Conservation (phyloP, 2,329 filamentous ascomycete genomes). For the Microsporum audouinii region DNA sequence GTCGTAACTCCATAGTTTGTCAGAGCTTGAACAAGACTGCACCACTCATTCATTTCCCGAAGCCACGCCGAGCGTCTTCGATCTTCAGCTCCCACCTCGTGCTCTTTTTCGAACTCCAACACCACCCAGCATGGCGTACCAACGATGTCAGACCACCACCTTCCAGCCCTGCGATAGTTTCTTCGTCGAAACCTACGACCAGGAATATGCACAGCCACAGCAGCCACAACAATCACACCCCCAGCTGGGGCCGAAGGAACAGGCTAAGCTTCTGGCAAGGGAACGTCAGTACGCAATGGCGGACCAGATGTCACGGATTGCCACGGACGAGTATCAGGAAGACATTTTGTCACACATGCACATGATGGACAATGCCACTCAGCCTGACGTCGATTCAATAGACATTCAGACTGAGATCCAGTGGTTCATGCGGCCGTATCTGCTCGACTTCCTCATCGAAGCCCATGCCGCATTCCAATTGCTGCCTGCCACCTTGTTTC, state of each 20-base stretch:
- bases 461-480: conserved; percentile 91
- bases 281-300: conserved; percentile 80
- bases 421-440: conserved; percentile 98
- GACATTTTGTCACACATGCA: conserved; percentile 92
- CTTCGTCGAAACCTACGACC: conserved; percentile 52
- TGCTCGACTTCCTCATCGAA: conserved; percentile 96
- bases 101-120: conserved; percentile 11
- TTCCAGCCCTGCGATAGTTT: conserved; percentile 57
- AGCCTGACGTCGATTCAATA: conserved; percentile 93
- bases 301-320: conserved; percentile 73
- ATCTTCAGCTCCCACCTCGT: conserved; percentile 18
- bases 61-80: conserved; percentile 21
- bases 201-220: conserved; percentile 40
- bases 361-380: conserved; percentile 86
- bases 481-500: conserved; percentile 86
- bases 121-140: conserved; percentile 42
- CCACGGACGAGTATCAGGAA: conserved; percentile 83
- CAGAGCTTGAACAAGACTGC: neutral
- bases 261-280: conserved; percentile 64
- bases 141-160: conserved; percentile 37
- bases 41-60: conserved; percentile 30
- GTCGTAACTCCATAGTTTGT: conserved; percentile 29
- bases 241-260: conserved; percentile 56
- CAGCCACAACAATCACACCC: neutral
- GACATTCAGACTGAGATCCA: conserved; percentile 99